Conservation (phyloP, 257 asterid genomes). For the Solanum ossicruentum region DNA sequence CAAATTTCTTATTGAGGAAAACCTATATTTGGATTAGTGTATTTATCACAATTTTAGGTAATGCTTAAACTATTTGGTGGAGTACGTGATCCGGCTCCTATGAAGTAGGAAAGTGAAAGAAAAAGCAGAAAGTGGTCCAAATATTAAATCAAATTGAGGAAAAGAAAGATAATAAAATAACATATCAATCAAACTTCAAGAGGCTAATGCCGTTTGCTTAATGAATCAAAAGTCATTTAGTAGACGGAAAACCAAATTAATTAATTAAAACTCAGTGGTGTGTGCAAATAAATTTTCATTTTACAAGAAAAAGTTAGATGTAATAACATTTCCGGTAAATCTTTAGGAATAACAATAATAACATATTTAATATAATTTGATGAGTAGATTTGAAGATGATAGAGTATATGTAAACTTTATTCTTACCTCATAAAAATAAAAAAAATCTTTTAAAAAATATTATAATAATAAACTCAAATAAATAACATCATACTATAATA, state of each 20-base stretch:
- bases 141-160: neutral
- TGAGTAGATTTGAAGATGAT: neutral
- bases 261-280: neutral
- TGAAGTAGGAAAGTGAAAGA: neutral
- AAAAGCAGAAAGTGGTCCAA: neutral
- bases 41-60: no score
- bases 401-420: neutral
- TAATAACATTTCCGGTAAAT: neutral
- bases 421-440: rapidly evolving
- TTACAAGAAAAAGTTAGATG: neutral
- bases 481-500: neutral
- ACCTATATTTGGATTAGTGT: no score
- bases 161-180: neutral
- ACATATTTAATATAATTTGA: neutral
- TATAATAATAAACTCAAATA: neutral
- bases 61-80: no score
- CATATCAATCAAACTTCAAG: neutral
- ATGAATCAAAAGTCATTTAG: neutral
- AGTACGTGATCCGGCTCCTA: neutral
- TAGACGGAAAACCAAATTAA: neutral
- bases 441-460: neutral
- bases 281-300: neutral
- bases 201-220: no score
- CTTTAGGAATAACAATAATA: neutral
- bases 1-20: no score